Conservation (phyloP, 495 filamentous ascomycete species). For the Staphylotrichum longicolle region DNA sequence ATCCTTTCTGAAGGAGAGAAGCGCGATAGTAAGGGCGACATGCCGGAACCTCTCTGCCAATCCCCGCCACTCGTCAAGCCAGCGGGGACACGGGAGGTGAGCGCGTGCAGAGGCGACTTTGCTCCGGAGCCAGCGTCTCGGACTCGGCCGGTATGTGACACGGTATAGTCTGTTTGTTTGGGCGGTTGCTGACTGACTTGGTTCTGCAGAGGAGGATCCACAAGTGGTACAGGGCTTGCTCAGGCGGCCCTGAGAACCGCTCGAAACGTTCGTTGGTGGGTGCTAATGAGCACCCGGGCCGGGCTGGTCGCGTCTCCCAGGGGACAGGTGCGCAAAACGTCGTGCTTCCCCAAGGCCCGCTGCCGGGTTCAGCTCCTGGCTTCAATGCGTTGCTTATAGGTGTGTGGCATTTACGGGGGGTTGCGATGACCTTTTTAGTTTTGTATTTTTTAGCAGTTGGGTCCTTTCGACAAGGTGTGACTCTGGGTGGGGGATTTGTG, state of each 20-base stretch:
- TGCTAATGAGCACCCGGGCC: constrained; percentile 24
- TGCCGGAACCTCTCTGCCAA: constrained; percentile 29
- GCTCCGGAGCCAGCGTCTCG: constrained; percentile 56
- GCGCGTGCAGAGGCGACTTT: constrained; percentile 44
- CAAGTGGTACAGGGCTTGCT: not conserved
- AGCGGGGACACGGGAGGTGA: constrained; percentile 7
- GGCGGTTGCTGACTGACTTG: constrained; percentile 1
- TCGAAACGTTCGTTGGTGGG: constrained; percentile 19
- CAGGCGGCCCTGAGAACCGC: not conserved
- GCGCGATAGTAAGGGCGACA: constrained; percentile 54
- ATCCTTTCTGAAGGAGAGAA: constrained; percentile 57
- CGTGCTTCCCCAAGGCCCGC: constrained; percentile 39
- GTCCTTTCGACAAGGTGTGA: constrained; percentile 17
- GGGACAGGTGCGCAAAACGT: constrained; percentile 38
- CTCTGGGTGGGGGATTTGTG: constrained; percentile 24
- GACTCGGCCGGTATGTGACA: constrained; percentile 44
- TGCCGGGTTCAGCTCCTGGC: not conserved
- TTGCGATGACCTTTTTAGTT: not conserved
- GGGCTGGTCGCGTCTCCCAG: constrained; percentile 50
- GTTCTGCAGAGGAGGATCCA: constrained; percentile 35
- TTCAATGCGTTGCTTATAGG: constrained; percentile 8
- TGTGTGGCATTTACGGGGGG: not conserved
- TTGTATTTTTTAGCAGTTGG: not conserved
- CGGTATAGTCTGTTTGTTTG: not conserved
- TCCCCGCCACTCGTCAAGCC: constrained; percentile 16